Base-by-base conservation (phyloP, 1,284 basidiomycete species). In the Kalmanozyma brasiliensis region DNA sequence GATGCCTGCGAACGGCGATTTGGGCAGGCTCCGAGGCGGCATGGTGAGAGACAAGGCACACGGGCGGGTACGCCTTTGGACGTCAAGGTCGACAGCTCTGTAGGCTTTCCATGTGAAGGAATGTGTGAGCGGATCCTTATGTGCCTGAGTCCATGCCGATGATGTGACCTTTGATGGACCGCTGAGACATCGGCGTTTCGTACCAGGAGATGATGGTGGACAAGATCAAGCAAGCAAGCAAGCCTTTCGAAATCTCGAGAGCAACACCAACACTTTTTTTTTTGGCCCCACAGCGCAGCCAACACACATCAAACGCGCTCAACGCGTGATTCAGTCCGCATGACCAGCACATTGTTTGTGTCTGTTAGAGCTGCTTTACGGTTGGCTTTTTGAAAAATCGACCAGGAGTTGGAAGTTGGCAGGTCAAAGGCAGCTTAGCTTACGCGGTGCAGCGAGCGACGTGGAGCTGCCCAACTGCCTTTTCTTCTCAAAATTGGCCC, bases 1-100 rank as follows among this genome's bases (percentile, higher is more conserved):
- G 24, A 62, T 61, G 36, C 65, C 59, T 24, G 65, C 65, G 22
- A 68, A 62, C 2, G 65, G 65, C 37, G 65, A 68, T 17, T 47
- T 57, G 4, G 58, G 44, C 14, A 47, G 32, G 32, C 37, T 56
- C 13, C 65, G 65, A 24, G 65, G 55, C 14, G 65, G 65, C 65
- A 62, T 62, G n/a, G n/a, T n/a, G n/a, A n/a, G n/a, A n/a, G n/a
- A n/a, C n/a, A n/a, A n/a, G n/a, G n/a, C n/a, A n/a, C n/a, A n/a
- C n/a, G n/a, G n/a, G n/a, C n/a, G n/a, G n/a, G n/a, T n/a, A n/a
- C n/a, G n/a, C n/a, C n/a, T n/a, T n/a, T n/a, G n/a, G n/a, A n/a
- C n/a, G n/a, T n/a, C n/a, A n/a, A n/a, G n/a, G n/a, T n/a, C n/a
- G n/a, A n/a, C n/a, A n/a, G n/a, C n/a, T n/a, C n/a, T n/a, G n/a